Evolutionary conservation across 306 rosid species (phyloP).

Genomic region (Trifolium pratense): DNA sequence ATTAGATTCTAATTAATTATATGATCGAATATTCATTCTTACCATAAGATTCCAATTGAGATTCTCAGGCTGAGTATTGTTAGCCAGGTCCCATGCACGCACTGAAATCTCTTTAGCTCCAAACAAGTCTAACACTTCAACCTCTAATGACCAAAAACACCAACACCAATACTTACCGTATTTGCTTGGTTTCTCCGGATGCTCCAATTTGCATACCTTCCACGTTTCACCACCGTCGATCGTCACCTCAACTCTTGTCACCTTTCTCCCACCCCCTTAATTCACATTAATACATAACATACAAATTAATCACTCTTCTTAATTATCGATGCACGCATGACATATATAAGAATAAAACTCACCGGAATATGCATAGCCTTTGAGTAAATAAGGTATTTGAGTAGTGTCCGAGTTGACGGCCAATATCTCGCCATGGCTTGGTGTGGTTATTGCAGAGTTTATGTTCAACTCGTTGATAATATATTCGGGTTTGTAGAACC

Average conservation of each 20-base stretch:
- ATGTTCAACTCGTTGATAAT: slow-evolving; percentile 23
- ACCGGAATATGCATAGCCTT: slow-evolving; percentile 29
- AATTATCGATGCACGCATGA: not conserved
- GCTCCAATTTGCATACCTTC: slow-evolving; percentile 65
- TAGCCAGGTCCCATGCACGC: slow-evolving; percentile 88
- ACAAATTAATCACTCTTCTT: not conserved
- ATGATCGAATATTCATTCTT: not conserved
- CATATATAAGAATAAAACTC: not conserved
- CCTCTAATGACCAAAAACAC: slow-evolving; percentile 91
- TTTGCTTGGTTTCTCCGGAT: slow-evolving; percentile 69
- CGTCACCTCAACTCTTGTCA: slow-evolving; percentile 88
- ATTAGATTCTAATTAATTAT: not conserved
- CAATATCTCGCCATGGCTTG: slow-evolving; percentile 12
- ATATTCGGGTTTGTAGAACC: slow-evolving; percentile 23
- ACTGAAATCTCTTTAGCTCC: slow-evolving; percentile 76
- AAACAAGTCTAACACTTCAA: slow-evolving; percentile 66
- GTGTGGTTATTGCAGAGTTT: slow-evolving; percentile 8
- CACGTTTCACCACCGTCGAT: slow-evolving; percentile 83
- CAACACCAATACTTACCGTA: slow-evolving; percentile 91
- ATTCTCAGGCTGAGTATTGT: slow-evolving; percentile 84
- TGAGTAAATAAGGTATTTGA: slow-evolving; percentile 21
- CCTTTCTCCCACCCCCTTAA: slow-evolving; percentile 95
- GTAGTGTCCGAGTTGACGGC: not conserved
- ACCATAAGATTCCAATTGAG: slow-evolving; percentile 93
- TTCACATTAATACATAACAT: not conserved